phyloP scores from a whole-genome alignment of 768 basidiomycete species.

The Baorangia bicolor region DNA sequence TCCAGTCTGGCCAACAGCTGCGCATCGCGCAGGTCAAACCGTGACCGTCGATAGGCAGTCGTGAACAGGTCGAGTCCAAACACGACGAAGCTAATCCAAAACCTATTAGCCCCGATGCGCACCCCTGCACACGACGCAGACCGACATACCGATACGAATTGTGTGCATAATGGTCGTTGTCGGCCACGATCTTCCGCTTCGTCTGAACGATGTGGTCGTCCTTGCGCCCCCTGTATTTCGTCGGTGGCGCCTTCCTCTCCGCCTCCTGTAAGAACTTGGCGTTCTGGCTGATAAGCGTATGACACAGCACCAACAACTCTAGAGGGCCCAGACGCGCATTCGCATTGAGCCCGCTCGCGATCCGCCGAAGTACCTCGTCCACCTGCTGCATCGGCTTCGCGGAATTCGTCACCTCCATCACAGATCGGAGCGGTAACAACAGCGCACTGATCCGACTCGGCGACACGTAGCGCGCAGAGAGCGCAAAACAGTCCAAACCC shows the following conservation, averaged over 20 bases:
- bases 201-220: slow-evolving; percentile 72
- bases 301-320: slow-evolving; percentile 79
- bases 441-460: slow-evolving; percentile 74
- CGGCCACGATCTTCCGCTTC: slow-evolving; percentile 58
- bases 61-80: slow-evolving; percentile 92
- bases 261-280: slow-evolving; percentile 77
- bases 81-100: slow-evolving; percentile 64
- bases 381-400: slow-evolving; percentile 77
- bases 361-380: slow-evolving; percentile 84
- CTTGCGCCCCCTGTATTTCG: slow-evolving; percentile 34
- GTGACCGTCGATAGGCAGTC: slow-evolving; percentile 80
- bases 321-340: slow-evolving; percentile 69
- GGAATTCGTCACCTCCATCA: slow-evolving; percentile 85
- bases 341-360: slow-evolving; percentile 80
- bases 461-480: slow-evolving; percentile 76
- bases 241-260: slow-evolving; percentile 36
- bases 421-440: slow-evolving; percentile 73
- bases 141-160: slow-evolving; percentile 80
- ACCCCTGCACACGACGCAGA: neutral
- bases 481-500: slow-evolving; percentile 82
- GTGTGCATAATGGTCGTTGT: slow-evolving; percentile 70
- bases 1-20: slow-evolving; percentile 81
- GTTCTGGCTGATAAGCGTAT: slow-evolving; percentile 89
- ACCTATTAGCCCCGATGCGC: neutral
- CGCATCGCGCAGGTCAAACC: slow-evolving; percentile 79